Conservation (phyloP, 129 eudicot species). For the Apium graveolens region DNA sequence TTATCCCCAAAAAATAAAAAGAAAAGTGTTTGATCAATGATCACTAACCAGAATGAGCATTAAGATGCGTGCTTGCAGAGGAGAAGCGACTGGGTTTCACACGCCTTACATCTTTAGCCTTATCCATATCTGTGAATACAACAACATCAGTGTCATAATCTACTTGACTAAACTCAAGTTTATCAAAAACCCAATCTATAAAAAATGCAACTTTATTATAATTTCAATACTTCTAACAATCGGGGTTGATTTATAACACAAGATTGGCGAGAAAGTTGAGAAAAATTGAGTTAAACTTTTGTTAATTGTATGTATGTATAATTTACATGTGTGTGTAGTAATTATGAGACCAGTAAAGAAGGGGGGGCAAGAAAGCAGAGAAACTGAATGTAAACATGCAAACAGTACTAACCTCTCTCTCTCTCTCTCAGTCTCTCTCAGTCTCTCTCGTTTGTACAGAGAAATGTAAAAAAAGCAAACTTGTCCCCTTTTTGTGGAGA, state of each 20-base stretch:
- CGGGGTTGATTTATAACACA: not conserved
- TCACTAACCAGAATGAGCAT: slow-evolving; percentile 14
- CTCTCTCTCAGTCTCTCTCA: not conserved
- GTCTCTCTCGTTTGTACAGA: not conserved
- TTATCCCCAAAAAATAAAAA: not conserved
- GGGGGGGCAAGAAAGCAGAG: slow-evolving; percentile 4
- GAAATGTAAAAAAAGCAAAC: slow-evolving; percentile 20
- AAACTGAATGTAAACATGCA: slow-evolving; percentile 7
- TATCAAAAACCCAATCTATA: not conserved
- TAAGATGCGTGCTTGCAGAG: slow-evolving; percentile 14
- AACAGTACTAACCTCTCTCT: not conserved
- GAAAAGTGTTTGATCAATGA: not conserved
- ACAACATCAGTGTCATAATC: not conserved
- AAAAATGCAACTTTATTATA: slow-evolving; percentile 4
- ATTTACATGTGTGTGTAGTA: not conserved
- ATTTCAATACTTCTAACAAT: not conserved
- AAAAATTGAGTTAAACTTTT: no score
- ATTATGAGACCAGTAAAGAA: not conserved
- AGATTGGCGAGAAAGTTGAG: slow-evolving; percentile 4
- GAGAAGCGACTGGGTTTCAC: slow-evolving; percentile 32
- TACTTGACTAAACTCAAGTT: not conserved
- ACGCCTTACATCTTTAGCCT: slow-evolving; percentile 24
- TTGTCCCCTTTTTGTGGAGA: slow-evolving; percentile 28
- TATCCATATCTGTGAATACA: slow-evolving; percentile 39
- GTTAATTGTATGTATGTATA: no score